A percentile compares a stretch with the other conserved stretches of the same genome.
Evolutionary conservation across 257 asterid species (phyloP).

Genomic region (Nicotiana otophora): DNA sequence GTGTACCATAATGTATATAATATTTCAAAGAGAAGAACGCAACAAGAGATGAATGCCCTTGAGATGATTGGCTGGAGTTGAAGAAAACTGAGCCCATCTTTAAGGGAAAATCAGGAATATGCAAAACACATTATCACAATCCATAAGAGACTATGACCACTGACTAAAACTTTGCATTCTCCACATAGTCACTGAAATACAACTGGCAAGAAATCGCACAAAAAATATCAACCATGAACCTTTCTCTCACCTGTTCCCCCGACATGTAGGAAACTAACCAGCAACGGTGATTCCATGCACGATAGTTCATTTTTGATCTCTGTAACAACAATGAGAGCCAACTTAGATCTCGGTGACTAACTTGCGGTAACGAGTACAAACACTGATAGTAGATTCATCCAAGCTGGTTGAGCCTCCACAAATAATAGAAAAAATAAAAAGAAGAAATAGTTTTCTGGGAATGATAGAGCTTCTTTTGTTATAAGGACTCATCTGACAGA

Average conservation of each 20-base stretch:
- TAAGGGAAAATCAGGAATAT: neutral
- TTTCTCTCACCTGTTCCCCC: constrained; percentile 52
- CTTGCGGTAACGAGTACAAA: neutral
- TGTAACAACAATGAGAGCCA: constrained; percentile 26
- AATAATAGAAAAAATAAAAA: too few species aligned
- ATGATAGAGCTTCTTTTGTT: neutral
- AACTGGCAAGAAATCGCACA: constrained; percentile 1
- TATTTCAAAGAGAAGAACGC: neutral
- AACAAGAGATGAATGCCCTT: neutral
- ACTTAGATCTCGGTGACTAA: neutral
- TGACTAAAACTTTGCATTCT: neutral
- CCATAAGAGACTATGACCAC: neutral
- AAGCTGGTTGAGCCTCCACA: too few species aligned
- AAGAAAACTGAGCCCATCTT: neutral
- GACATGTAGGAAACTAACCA: constrained; percentile 93
- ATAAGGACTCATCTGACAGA: neutral
- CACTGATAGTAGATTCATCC: neutral
- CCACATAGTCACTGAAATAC: constrained; percentile 12
- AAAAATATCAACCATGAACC: neutral
- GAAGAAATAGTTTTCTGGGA: neutral
- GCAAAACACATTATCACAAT: neutral
- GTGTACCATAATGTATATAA: neutral
- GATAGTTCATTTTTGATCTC: constrained; percentile 93
- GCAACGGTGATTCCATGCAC: constrained; percentile 96
- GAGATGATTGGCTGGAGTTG: neutral